These are phyloP conservation scores for Euphorbia celastroides DNA, from an alignment of 441 rosid species.

Conservation along the genomic window DNA sequence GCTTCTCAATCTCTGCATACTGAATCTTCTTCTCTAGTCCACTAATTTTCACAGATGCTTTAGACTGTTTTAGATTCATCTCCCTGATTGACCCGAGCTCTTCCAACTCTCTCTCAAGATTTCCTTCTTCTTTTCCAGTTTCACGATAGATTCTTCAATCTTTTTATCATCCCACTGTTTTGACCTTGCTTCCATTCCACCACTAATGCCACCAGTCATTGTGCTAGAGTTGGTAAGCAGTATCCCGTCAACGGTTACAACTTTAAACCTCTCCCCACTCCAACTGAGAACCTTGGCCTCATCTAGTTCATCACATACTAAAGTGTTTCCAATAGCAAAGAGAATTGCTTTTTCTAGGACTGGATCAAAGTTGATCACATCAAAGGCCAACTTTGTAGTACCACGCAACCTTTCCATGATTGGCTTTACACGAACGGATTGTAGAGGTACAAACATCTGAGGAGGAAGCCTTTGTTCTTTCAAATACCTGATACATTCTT, in stretches of 20 bases:
- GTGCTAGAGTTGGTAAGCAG: constrained; percentile 94
- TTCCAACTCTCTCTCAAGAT: constrained; percentile 72
- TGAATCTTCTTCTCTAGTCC: constrained; percentile 97
- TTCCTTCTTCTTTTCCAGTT: constrained; percentile 67
- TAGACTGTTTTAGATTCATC: constrained; percentile 92
- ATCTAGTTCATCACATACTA: constrained; percentile 94
- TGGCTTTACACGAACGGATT: constrained; percentile 92
- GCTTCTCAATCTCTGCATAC: constrained; percentile 97
- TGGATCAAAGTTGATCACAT: constrained; percentile 93
- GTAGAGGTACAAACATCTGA: constrained; percentile 95
- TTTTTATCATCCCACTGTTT: constrained; percentile 98
- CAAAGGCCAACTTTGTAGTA: constrained; percentile 75
- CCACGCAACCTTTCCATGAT: constrained; percentile 83
- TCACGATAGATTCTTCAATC: constrained; percentile 65
- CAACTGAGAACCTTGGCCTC: constrained; percentile 97
- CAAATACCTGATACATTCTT: constrained; percentile 98
- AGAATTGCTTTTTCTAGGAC: constrained; percentile 89
- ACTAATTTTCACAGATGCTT: constrained; percentile 88
- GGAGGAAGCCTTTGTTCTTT: constrained; percentile 99
- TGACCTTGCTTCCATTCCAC: constrained; percentile 99
- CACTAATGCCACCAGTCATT: constrained; percentile 99
- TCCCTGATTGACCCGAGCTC: constrained; percentile 93
- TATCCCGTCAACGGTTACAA: constrained; percentile 96
- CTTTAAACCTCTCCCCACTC: constrained; percentile 95
- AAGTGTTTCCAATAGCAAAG: constrained; percentile 95